Base-by-base conservation (phyloP, 495 filamentous ascomycete species). In the Penicillium pancosmium region DNA sequence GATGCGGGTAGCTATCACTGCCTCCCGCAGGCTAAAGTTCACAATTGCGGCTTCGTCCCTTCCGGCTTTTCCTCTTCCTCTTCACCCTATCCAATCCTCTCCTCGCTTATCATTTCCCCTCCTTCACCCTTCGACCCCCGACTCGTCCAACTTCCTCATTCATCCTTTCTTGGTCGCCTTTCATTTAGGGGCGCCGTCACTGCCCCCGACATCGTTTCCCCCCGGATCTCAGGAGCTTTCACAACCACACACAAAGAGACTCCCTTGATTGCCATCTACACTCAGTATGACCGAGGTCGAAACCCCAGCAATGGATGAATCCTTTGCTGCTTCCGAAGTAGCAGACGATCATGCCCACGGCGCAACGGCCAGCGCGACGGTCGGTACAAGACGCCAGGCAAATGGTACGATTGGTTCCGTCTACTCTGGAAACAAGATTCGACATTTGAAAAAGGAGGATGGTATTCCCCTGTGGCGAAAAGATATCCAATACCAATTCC, bases 401-500 rank as follows among this genome's bases (percentile, higher is more conserved):
- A 87, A 86, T 64, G 84, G 84, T 13, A 85, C 82, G 38, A 85
- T 86, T 50, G 86, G 82, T 5, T 87, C 87, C 8, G 84, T 89
- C 50, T 89, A 88, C 63, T 88, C 90, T 15, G 92, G 92, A n/a
- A 90, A 91, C 69, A 98, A 97, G 76, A 95, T 98, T 36, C 80
- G 90, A 55, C 93, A 98, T 71, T 79, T 98, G 44, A 98, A 98
- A 78, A 98, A 98, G 70, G 92, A 97, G 52, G 94, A 98, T 73
- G 94, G 94, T 59, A 90, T 96, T 46, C 95, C 94, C 12, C 81
- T 98, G 8, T 98, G 94, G 94, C 84, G 94, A 69, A 92, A 91
- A 72, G 94, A 98, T 74, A 98, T 98, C 46, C 94, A 98, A 70
- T 93, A 92, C 72, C 91, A 97, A 67, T 98, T 98, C 63, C 84